Base-by-base conservation (phyloP, 495 filamentous ascomycete species). In the Neurospora africana region DNA sequence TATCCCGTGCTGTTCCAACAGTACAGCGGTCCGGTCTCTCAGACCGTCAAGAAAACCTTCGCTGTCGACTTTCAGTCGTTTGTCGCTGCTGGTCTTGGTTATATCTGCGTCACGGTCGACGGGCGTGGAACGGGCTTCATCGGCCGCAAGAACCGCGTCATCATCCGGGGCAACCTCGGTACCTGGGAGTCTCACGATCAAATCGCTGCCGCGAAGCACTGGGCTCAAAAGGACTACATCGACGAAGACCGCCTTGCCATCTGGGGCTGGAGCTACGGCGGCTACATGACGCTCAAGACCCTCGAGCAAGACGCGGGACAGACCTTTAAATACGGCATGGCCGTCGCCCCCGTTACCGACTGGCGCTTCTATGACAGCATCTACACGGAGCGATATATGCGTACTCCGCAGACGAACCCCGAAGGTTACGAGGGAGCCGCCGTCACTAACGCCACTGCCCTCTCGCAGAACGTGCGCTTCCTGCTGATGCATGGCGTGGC, bases 231-330 rank as follows among this genome's bases (percentile, higher is more conserved):
- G 83, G 78, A 85, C 36, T 98, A 98, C 79, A 91, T 97, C 6
- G 96, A 98, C 80, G 85, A 87, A 72, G 82, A 87, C 11, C 86
- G 90, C 39, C 89, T 99, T 72, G 95, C 94, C 1, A 97, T 99
- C 76, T 99, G 95, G 95, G 95, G 95, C 41, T 99, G 95, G 95
- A 95, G 92, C 74, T 99, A 94, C 78, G 95, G 95, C 40, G 95
- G 95, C 21, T 99, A 97, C 84, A 94, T 93, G 89, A 93, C 95
- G n/a, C 84, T 99, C 70, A 99, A 99, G 83, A 94, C 93, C 5
- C 87, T 99, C 3, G 95, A 99, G 82, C 86, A 89, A 74, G 95
- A 99, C 80, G 95, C 86, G 2, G 95, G 95, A 7, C 77, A 88
- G 75, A 98, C 94, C 0, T 99, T 98, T 83, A 88, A 88, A 40